phyloP scores from a whole-genome alignment of 1,284 basidiomycete species.

The Mycena sp. region DNA sequence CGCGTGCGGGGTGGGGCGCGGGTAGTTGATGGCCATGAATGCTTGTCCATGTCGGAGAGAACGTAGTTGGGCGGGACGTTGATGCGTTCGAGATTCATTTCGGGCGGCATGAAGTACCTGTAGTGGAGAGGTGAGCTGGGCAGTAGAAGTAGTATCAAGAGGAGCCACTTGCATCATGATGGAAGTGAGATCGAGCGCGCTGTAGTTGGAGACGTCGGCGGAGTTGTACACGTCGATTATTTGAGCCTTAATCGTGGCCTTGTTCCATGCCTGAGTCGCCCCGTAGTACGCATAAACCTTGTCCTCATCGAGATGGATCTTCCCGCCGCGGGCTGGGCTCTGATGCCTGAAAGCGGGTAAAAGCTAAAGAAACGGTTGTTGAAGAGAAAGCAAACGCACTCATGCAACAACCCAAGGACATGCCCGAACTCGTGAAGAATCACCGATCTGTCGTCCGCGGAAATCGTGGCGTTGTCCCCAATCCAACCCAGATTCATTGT shows the following conservation, averaged over 20 bases:
- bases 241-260: conserved; percentile 26
- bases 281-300: conserved; percentile 32
- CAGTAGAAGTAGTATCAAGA: background rate
- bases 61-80: background rate
- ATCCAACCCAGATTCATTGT: conserved; percentile 40
- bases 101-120: conserved; percentile 13
- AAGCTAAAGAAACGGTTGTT: background rate
- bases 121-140: background rate
- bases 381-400: conserved; percentile 22
- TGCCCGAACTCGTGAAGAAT: conserved; percentile 47
- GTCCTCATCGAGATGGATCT: conserved; percentile 27
- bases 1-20: background rate
- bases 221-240: conserved; percentile 35
- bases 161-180: conserved; percentile 15
- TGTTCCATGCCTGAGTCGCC: conserved; percentile 28
- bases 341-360: conserved; percentile 32
- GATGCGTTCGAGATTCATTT: conserved; percentile 4
- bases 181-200: conserved; percentile 30
- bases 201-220: conserved; percentile 34
- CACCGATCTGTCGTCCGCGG: conserved; percentile 19
- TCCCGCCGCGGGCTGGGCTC: conserved; percentile 34
- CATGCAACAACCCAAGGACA: conserved; percentile 43
- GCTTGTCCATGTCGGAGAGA: conserved; percentile 20
- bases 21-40: conserved; percentile 12
- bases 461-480: conserved; percentile 4